Conservation (phyloP, 192 early-diverging fungal species). For the Coemansia reversa region DNA sequence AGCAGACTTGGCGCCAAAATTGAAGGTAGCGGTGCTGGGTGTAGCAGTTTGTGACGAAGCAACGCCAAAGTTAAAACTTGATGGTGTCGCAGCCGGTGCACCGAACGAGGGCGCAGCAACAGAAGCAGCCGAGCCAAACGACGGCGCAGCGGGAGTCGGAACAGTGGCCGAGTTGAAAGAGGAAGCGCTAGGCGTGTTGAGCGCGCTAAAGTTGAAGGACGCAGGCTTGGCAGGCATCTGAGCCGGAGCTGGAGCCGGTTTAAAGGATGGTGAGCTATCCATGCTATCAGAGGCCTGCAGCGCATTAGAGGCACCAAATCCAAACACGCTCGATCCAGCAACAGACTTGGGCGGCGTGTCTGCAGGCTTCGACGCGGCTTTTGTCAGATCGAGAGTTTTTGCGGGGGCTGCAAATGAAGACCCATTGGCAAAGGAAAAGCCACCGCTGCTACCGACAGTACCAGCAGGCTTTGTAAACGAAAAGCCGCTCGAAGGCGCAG, state of each 20-base stretch:
- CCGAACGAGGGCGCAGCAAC: conserved; percentile 32
- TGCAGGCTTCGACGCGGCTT: background rate
- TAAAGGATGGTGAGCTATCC: conserved; percentile 7
- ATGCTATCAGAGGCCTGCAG: conserved; percentile 5
- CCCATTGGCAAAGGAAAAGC: conserved; percentile 17
- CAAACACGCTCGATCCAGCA: background rate
- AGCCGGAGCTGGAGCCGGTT: background rate
- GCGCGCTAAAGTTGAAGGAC: conserved; percentile 25
- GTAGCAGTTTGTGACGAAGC: conserved; percentile 32
- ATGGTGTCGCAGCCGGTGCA: conserved; percentile 33
- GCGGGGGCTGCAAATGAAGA: conserved; percentile 14
- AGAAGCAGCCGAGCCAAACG: conserved; percentile 21
- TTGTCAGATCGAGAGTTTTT: conserved; percentile 37
- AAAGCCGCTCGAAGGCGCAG: conserved; percentile 7
- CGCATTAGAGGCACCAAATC: conserved; percentile 22
- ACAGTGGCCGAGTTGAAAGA: conserved; percentile 36
- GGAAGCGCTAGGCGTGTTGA: conserved; percentile 49
- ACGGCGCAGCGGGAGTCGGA: conserved; percentile 31
- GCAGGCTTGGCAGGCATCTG: conserved; percentile 9
- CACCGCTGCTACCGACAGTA: background rate
- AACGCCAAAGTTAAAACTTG: conserved; percentile 32
- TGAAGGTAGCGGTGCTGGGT: conserved; percentile 22
- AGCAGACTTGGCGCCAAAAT: conserved; percentile 23
- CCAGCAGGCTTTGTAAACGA: conserved; percentile 22
- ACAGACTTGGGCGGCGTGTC: conserved; percentile 11